phyloP scores from a whole-genome alignment of 306 rosid species.

The Fagus sylvatica region DNA sequence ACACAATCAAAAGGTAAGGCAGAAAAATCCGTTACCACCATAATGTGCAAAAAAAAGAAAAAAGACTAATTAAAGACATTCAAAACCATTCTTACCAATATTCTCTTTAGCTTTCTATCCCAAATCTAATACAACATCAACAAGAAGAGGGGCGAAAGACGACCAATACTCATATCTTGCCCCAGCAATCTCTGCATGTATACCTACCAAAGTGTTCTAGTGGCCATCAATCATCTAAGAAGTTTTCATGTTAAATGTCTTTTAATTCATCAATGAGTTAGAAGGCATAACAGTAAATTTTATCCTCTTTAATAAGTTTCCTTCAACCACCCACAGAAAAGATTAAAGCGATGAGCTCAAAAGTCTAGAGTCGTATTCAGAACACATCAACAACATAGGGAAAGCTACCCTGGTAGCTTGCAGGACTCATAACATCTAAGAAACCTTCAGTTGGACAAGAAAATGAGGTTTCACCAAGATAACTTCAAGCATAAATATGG shows the following conservation, averaged over 20 bases:
- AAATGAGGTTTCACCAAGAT: background rate
- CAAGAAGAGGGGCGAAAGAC: conserved; percentile 59
- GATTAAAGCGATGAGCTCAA: too few relatives aligned
- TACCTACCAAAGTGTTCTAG: conserved; percentile 49
- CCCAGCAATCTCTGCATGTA: conserved; percentile 78
- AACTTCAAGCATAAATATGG: background rate
- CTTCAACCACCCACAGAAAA: too few relatives aligned
- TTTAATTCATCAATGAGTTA: background rate
- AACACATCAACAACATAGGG: background rate
- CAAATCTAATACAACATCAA: conserved; percentile 67
- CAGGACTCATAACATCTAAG: background rate
- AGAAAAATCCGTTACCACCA: background rate
- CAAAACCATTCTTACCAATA: conserved; percentile 37
- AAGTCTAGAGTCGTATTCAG: background rate
- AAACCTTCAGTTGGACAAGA: background rate
- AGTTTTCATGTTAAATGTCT: background rate
- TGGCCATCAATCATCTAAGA: conserved; percentile 6
- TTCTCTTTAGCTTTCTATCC: conserved; percentile 76
- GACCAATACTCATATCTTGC: conserved; percentile 80
- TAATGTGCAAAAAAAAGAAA: background rate
- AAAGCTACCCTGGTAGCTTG: background rate
- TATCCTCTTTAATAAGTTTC: too few relatives aligned
- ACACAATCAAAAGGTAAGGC: conserved; percentile 4
- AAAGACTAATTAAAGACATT: too few relatives aligned
- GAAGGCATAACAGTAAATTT: background rate